Percentiles rank a stretch among this genome's conserved stretches.
Evolutionary conservation across 768 basidiomycete species (phyloP).

Genomic region (Auriculariales sp.): DNA sequence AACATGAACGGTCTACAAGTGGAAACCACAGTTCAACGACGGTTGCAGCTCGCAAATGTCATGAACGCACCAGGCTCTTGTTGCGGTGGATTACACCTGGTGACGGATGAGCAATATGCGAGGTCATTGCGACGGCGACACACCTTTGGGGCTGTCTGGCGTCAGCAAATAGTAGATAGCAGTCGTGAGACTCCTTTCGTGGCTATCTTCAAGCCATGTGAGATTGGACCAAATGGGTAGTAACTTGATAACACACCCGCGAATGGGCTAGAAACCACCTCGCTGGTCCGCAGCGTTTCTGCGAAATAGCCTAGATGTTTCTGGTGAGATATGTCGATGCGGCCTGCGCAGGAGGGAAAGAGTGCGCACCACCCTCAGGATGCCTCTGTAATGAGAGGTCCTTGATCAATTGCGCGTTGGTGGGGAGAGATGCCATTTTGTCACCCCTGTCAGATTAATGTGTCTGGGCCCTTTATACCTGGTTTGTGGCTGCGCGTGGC

Average conservation of each 20-base stretch:
- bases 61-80: slow-evolving; percentile 26
- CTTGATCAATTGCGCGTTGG: slow-evolving; percentile 15
- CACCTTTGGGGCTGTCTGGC: slow-evolving; percentile 22
- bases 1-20: slow-evolving; percentile 32
- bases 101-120: neutral
- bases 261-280: slow-evolving; percentile 18
- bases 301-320: slow-evolving; percentile 18
- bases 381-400: slow-evolving; percentile 15
- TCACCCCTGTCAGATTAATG: too few relatives aligned
- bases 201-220: slow-evolving; percentile 10
- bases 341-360: neutral
- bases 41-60: neutral
- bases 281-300: slow-evolving; percentile 20
- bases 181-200: slow-evolving; percentile 23
- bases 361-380: slow-evolving; percentile 16
- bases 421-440: neutral
- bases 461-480: too few relatives aligned
- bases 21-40: neutral
- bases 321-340: neutral
- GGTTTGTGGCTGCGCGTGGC: too few relatives aligned
- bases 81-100: slow-evolving; percentile 26
- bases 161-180: slow-evolving; percentile 36
- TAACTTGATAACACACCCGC: slow-evolving; percentile 13
- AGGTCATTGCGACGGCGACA: neutral
- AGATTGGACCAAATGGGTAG: neutral